phyloP scores from a whole-genome alignment of 768 basidiomycete species.

The Macrolepiota albuminosa region DNA sequence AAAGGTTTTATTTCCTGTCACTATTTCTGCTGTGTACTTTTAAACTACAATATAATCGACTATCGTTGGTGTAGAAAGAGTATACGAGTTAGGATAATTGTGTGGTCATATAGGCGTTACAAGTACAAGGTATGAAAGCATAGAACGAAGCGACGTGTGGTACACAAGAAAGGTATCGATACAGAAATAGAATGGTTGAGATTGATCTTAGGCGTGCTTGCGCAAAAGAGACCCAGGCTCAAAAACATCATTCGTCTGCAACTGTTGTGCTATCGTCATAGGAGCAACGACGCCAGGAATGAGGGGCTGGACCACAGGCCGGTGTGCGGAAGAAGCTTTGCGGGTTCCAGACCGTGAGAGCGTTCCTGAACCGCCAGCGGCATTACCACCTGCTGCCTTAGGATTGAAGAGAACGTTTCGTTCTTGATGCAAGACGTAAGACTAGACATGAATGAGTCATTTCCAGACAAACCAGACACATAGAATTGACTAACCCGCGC shows the following conservation, averaged over 20 bases:
- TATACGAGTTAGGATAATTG: slow-evolving; percentile 2
- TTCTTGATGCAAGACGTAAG: slow-evolving; percentile 80
- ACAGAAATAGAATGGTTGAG: not conserved
- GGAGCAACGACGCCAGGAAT: slow-evolving; percentile 37
- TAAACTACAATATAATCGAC: slow-evolving; percentile 11
- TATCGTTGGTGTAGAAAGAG: slow-evolving; percentile 4
- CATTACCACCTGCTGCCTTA: slow-evolving; percentile 25
- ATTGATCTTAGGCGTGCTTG: slow-evolving; percentile 31
- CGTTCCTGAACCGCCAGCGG: slow-evolving; percentile 16
- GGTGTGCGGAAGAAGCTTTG: slow-evolving; percentile 24
- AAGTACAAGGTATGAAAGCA: slow-evolving; percentile 9
- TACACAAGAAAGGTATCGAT: slow-evolving; percentile 5
- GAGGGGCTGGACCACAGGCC: slow-evolving; percentile 20
- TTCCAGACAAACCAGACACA: slow-evolving; percentile 3
- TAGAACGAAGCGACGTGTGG: not conserved
- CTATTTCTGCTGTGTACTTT: slow-evolving; percentile 13
- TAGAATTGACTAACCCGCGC: slow-evolving; percentile 59
- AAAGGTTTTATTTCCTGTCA: slow-evolving; percentile 5
- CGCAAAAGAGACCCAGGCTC: slow-evolving; percentile 74
- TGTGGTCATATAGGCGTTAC: slow-evolving; percentile 2
- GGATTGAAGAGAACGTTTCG: slow-evolving; percentile 60
- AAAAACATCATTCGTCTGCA: slow-evolving; percentile 43
- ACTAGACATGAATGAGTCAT: slow-evolving; percentile 36
- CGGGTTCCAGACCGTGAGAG: slow-evolving; percentile 38
- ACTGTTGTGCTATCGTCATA: slow-evolving; percentile 20